Conservation (phyloP, 129 eudicot species). For the Flaveria trinervia region DNA sequence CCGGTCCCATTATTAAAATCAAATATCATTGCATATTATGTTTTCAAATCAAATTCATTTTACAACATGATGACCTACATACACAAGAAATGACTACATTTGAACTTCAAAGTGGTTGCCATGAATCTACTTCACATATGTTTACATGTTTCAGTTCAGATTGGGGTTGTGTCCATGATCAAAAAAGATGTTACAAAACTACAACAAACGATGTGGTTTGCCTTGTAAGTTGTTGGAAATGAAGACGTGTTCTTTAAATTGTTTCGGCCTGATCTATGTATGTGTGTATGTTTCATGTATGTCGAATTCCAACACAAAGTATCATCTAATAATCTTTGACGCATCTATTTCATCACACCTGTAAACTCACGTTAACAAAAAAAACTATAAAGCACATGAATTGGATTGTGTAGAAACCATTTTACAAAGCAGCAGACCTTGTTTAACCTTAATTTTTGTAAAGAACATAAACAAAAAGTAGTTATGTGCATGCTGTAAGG, state of each 20-base stretch:
- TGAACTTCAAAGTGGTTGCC: constrained; percentile 18
- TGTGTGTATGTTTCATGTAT: constrained; percentile 30
- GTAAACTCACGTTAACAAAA: constrained; percentile 16
- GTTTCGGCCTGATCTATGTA: constrained; percentile 28
- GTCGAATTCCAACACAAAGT: constrained; percentile 22
- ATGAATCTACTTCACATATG: constrained; percentile 29
- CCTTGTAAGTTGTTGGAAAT: constrained; percentile 33
- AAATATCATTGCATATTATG: not conserved
- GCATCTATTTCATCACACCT: constrained; percentile 24
- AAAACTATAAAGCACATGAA: not conserved
- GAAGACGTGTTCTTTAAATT: constrained; percentile 26
- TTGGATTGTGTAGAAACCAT: not conserved
- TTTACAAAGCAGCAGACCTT: not conserved
- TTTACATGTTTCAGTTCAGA: constrained; percentile 25
- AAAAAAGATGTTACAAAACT: constrained; percentile 25
- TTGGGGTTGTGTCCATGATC: not conserved
- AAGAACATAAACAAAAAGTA: not conserved
- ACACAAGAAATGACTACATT: constrained; percentile 21
- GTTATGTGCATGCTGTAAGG: not conserved
- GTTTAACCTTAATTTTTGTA: not conserved
- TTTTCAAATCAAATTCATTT: constrained; percentile 9
- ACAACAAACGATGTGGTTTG: constrained; percentile 22
- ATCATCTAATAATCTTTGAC: constrained; percentile 28
- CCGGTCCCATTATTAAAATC: not conserved
- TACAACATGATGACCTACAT: constrained; percentile 8